phyloP scores from a whole-genome alignment of 2,329 filamentous ascomycete genomes.

The Sphaerulina vaccinii region DNA sequence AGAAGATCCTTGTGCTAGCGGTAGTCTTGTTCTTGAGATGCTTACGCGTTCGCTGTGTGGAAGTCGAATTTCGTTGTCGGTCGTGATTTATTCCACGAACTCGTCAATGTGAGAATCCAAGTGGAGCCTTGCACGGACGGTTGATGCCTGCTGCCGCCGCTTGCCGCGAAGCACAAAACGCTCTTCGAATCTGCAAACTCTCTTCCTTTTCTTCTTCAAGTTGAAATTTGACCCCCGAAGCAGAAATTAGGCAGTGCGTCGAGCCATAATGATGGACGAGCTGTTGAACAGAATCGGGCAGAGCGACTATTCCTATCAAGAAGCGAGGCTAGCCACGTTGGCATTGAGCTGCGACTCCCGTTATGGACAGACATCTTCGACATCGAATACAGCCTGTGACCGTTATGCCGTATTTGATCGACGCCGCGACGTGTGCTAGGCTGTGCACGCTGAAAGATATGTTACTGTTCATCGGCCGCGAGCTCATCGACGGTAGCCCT shows the following conservation, averaged over 20 bases:
- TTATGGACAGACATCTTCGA: constrained; percentile 26
- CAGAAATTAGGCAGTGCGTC: constrained; percentile 37
- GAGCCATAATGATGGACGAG: constrained; percentile 23
- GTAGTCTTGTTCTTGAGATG: background rate
- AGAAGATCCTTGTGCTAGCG: background rate
- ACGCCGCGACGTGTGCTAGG: too few species aligned
- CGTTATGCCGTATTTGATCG: too few species aligned
- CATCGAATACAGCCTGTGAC: too few species aligned
- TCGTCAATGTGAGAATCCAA: background rate
- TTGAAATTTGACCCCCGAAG: constrained; percentile 49
- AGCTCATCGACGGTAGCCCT: too few species aligned
- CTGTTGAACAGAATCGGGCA: constrained; percentile 59
- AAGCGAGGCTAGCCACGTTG: constrained; percentile 34
- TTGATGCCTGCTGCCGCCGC: background rate
- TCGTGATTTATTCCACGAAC: background rate
- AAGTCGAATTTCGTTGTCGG: background rate
- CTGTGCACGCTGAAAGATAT: too few species aligned
- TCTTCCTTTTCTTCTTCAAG: constrained; percentile 49
- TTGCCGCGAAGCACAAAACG: background rate
- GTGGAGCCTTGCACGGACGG: background rate
- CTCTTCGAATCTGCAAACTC: background rate
- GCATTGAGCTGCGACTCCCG: constrained; percentile 36
- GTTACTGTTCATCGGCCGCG: too few species aligned
- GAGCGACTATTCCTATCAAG: constrained; percentile 40
- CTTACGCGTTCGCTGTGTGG: background rate